Base-by-base conservation (phyloP, 176 grass and related monocot genomes). In the Dendrocalamus sinicus region DNA sequence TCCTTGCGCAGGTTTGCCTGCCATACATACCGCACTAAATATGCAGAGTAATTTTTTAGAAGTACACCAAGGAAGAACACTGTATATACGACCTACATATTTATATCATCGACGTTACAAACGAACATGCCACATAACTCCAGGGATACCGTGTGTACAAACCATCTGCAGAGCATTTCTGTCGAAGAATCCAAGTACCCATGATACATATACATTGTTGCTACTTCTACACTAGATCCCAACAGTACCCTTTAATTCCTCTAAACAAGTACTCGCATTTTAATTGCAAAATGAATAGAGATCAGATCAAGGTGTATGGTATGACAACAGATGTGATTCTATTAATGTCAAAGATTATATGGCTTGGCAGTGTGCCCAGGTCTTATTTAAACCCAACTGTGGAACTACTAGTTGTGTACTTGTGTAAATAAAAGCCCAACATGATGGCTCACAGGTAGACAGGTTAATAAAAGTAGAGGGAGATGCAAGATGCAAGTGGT, bases 221-320 rank as follows among this genome's bases (percentile, higher is more conserved):
- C 19, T 69, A 13, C 12, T 81, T 69, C 47, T 51, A 1, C 64
- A 17, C 19, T 3, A 23, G 16, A 69, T 43, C 67, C 4, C 9
- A 32, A 65, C 13, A 66, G 6, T 67, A 19, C 26, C 61, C 19
- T 67, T 28, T 37, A 30, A 67, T 51, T 70, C 22, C 32, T 70
- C 13, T 55, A 22, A 19, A 52, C 0, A 19, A 37, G 44, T 35
- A 39, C 61, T 61, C 40, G 11, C 22, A 24, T 70, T 57, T 57
- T 43, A 53, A 57, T 81, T 81, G 50, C 66, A 81, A 43, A 43
- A 81, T 57, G 66, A 81, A 81, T 54, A 35, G 35, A 54, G 35
- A 43, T 70, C 79, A 41, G 35, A 28, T 70, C 79, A 26, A 28
- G 66, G 7, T 81, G 66, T 58, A 66, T 66, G 63, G 63, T 16